A percentile compares a stretch with the other conserved stretches of the same genome.
Conservation (phyloP, 148 eudicot genomes). For the Silene conica region DNA sequence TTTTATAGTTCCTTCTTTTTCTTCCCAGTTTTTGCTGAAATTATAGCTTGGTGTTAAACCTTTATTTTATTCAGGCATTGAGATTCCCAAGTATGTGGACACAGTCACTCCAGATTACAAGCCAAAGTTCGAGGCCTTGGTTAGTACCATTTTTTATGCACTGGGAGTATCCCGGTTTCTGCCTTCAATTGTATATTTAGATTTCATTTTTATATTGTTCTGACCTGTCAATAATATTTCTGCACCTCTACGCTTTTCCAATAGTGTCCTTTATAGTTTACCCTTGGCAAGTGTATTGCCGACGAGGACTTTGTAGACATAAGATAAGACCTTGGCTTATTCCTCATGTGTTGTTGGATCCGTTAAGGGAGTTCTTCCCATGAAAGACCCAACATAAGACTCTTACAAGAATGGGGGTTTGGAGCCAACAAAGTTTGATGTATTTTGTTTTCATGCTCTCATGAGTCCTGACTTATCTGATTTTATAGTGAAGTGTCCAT, state of each 20-base stretch:
- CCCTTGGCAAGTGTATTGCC: no score
- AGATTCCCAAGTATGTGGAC: constrained; percentile 89
- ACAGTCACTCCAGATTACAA: constrained; percentile 84
- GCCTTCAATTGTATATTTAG: no score
- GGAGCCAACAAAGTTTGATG: background rate
- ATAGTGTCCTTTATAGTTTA: no score
- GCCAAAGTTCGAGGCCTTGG: constrained; percentile 89
- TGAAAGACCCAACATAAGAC: background rate
- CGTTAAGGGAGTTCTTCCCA: no score
- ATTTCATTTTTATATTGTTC: no score
- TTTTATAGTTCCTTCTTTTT: background rate
- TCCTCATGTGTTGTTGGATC: no score
- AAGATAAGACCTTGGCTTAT: no score
- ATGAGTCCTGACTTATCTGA: background rate
- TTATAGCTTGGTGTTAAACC: background rate
- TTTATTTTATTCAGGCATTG: constrained; percentile 47
- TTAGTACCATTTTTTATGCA: constrained; percentile 30
- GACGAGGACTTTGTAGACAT: no score
- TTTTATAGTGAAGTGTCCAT: no score
- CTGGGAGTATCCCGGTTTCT: no score
- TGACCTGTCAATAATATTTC: no score
- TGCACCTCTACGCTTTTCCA: no score
- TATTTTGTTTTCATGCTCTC: background rate
- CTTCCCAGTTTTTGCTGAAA: background rate
- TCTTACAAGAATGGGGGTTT: background rate